Evolutionary conservation across 163 green algal genomes (phyloP).

Genomic region (Trebouxia gelatinosa): DNA sequence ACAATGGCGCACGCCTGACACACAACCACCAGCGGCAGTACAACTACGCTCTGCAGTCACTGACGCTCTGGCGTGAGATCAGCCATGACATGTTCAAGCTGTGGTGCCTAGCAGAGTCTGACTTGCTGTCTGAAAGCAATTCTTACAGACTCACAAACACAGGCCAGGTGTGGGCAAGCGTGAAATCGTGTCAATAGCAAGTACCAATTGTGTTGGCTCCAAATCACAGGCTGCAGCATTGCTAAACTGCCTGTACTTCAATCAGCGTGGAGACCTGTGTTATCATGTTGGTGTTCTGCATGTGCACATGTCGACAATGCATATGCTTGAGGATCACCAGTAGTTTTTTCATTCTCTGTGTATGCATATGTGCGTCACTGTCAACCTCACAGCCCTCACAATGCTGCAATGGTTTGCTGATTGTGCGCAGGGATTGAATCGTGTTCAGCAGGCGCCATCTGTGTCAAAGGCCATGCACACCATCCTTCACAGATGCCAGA

Average conservation of each 20-base stretch:
- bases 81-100: constrained; percentile 79
- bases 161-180: constrained; percentile 51
- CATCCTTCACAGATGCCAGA: constrained; percentile 78
- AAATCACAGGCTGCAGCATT: no score
- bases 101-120: constrained; percentile 87
- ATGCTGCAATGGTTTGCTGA: no score
- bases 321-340: no score
- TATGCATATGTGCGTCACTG: no score
- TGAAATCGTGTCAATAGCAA: no score
- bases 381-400: no score
- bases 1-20: constrained; percentile 81
- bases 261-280: no score
- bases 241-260: no score
- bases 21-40: constrained; percentile 86
- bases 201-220: no score
- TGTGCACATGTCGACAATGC: no score
- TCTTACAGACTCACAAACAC: constrained; percentile 90
- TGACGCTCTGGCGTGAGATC: constrained; percentile 78
- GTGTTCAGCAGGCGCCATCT: constrained; percentile 76
- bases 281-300: no score
- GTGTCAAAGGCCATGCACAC: constrained; percentile 71
- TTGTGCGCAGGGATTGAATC: constrained; percentile 85
- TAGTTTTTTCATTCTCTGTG: no score
- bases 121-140: constrained; percentile 81
- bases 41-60: constrained; percentile 83